Evolutionary conservation across 306 rosid species (phyloP).

Genomic region (Boehmeria nivea): DNA sequence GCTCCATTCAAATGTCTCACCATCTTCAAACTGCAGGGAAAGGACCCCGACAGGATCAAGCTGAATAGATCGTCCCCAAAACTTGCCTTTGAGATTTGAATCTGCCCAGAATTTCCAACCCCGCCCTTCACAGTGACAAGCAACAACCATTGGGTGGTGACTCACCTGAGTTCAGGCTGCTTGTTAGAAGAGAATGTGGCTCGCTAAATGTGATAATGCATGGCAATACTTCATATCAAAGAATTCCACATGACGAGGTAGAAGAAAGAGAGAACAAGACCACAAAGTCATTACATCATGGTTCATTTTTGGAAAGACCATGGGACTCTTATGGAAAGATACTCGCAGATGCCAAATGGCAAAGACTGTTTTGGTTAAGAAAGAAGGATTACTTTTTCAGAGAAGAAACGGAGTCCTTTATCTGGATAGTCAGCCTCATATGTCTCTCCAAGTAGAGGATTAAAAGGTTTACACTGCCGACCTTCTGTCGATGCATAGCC

Average conservation of each 20-base stretch:
- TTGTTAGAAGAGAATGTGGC: conserved; percentile 38
- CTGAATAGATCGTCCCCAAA: conserved; percentile 98
- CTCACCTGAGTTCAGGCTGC: conserved; percentile 66
- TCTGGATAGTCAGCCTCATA: conserved; percentile 98
- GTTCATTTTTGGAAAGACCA: neutral
- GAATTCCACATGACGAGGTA: conserved; percentile 15
- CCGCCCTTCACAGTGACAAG: conserved; percentile 94
- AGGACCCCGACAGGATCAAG: conserved; percentile 94
- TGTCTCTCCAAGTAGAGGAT: conserved; percentile 97
- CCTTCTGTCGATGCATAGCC: conserved; percentile 98
- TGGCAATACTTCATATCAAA: no score
- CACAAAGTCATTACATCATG: neutral
- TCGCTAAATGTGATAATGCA: conserved; percentile 10
- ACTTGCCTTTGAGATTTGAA: conserved; percentile 93
- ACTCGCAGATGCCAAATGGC: neutral
- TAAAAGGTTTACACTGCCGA: conserved; percentile 96
- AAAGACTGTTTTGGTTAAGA: neutral
- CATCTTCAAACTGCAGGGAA: conserved; percentile 84
- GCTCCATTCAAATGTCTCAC: conserved; percentile 94
- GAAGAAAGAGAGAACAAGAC: conserved; percentile 12
- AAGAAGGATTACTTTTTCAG: conserved; percentile 68
- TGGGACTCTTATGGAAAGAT: neutral
- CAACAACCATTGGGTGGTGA: conserved; percentile 97
- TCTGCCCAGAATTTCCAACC: conserved; percentile 98
- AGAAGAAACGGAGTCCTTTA: conserved; percentile 83